Conservation (phyloP, 2,329 filamentous ascomycete genomes). For the Fusarium albidum region DNA sequence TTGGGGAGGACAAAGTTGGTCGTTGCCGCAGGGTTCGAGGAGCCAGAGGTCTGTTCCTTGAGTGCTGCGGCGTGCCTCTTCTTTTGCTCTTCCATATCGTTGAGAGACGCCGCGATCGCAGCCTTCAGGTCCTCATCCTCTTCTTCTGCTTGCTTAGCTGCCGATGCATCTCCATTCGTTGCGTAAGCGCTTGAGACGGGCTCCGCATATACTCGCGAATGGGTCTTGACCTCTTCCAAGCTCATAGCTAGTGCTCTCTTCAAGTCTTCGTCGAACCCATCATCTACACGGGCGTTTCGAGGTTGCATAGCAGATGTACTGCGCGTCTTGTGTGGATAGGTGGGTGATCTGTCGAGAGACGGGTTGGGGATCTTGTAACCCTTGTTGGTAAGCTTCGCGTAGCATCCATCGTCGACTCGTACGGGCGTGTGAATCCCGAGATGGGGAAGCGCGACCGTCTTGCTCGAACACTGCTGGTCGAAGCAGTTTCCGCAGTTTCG, state of each 20-base stretch:
- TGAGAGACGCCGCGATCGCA: constrained; percentile 91
- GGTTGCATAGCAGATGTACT: constrained; percentile 82
- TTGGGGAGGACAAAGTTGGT: constrained; percentile 71
- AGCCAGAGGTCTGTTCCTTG: constrained; percentile 75
- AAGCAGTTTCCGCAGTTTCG: constrained; percentile 98
- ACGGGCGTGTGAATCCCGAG: constrained; percentile 92
- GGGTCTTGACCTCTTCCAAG: constrained; percentile 86
- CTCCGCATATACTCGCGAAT: constrained; percentile 76
- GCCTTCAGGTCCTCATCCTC: constrained; percentile 94
- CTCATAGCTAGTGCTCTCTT: constrained; percentile 97
- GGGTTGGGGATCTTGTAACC: constrained; percentile 47
- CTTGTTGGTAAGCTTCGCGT: constrained; percentile 86
- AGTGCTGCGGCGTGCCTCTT: constrained; percentile 84
- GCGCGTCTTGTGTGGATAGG: constrained; percentile 69
- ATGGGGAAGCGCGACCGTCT: constrained; percentile 87
- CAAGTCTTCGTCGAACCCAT: constrained; percentile 92
- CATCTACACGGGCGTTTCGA: constrained; percentile 84
- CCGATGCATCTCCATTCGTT: constrained; percentile 46
- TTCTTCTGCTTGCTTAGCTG: constrained; percentile 70
- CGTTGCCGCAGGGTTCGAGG: constrained; percentile 46
- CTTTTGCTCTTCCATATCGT: constrained; percentile 99
- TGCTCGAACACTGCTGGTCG: constrained; percentile 92
- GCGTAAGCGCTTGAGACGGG: constrained; percentile 54
- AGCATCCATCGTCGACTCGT: constrained; percentile 95
- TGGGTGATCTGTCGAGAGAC: constrained; percentile 59